Conservation (phyloP, 345 rosid species). For the Toxicodendron radicans region DNA sequence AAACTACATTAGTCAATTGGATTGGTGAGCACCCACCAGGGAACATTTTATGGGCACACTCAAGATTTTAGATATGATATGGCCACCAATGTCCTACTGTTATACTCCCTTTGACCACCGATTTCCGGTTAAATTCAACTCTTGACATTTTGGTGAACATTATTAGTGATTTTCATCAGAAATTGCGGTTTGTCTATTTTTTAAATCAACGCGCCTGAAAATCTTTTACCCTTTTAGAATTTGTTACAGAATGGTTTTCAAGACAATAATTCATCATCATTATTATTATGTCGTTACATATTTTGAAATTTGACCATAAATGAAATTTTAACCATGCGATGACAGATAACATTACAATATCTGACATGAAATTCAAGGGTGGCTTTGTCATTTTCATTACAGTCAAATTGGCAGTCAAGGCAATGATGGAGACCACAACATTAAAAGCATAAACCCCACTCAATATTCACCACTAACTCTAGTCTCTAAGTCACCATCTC, state of each 20-base stretch:
- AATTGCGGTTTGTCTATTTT: neutral
- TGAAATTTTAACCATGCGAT: neutral
- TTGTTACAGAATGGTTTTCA: too few relatives aligned
- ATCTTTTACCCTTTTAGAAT: too few relatives aligned
- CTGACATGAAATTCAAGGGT: neutral
- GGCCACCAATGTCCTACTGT: neutral
- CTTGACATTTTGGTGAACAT: neutral
- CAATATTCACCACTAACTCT: neutral
- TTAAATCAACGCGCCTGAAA: neutral
- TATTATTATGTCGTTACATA: too few relatives aligned
- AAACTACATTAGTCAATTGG: neutral
- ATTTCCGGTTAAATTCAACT: neutral
- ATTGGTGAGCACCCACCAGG: constrained; percentile 9
- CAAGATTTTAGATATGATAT: too few relatives aligned
- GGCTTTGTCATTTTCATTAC: too few relatives aligned
- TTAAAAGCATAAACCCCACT: constrained; percentile 18
- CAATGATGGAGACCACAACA: constrained; percentile 8
- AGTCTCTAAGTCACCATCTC: too few relatives aligned
- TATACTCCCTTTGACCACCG: constrained; percentile 11
- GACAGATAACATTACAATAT: too few relatives aligned
- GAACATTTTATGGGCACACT: constrained; percentile 8
- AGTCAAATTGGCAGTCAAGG: constrained; percentile 15
- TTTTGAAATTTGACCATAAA: neutral
- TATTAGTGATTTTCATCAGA: neutral
- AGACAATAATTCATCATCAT: too few relatives aligned